Evolutionary conservation across 768 basidiomycete genomes (phyloP), one percentile per base, ranked within the genome.

Genomic region (Psilocybe tampanensis): DNA sequence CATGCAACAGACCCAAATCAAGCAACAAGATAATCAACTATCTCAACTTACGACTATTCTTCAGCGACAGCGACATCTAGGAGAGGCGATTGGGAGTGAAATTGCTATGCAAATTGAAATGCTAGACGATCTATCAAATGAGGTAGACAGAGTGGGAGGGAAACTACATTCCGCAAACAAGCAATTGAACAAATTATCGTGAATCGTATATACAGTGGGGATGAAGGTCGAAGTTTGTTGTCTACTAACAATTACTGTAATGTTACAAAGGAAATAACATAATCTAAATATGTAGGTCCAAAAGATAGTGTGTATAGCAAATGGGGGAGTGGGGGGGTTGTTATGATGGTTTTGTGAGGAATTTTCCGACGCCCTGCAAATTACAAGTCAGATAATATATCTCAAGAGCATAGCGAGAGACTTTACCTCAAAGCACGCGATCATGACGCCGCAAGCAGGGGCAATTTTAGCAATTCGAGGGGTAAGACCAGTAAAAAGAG

Each of bases 401-500:
- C 9, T 29, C n/a, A 3, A 43, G 24, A 26, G 21, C 0, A 8
- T 15, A 32, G 11, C 71, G 33, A 71, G 55, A 45, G 23, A 22
- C 21, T 82, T 26, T 63, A 86, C 95, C 85, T 98, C 95, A 68
- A 89, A 98, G 70, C 89, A 95, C 54, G 92, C 86, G 69, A 98
- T 97, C 96, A 98, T 98, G 62, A 99, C 89, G 21, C 96, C 96
- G 72, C 97, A 99, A 41, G 96, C 97, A 36, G 97, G 97, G 11
- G 94, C 94, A 60, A 97, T 96, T 73, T 98, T 99, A 42, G 86
- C 94, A 51, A 95, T 86, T 36, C 97, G 86, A 49, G 96, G 96
- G 8, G 86, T 71, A 39, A 94, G 74, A 0, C 97, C 97, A 32
- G 92, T 87, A 68, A 90, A 96, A 47, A 98, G 74, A 2, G 92